phyloP scores from a whole-genome alignment of 768 basidiomycete species.

The Suillus discolor region DNA sequence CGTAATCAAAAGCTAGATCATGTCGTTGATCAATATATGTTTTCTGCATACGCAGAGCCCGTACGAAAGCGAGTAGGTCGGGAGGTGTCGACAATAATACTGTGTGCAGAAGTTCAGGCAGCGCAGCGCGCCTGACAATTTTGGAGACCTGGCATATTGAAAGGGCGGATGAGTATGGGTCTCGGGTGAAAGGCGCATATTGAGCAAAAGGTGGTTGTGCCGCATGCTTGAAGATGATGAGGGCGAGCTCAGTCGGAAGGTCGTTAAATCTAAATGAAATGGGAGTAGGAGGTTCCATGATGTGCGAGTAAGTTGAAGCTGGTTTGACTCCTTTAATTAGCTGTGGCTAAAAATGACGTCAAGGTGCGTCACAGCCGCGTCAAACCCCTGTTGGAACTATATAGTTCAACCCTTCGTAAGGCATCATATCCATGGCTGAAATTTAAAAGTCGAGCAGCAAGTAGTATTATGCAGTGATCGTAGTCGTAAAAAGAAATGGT shows the following conservation, averaged over 20 bases:
- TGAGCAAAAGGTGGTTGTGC: constrained; percentile 23
- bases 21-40: constrained; percentile 12
- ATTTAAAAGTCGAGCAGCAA: not conserved
- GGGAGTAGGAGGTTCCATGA: constrained; percentile 1
- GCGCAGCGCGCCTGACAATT: constrained; percentile 32
- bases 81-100: not conserved
- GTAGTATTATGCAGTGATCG: not conserved
- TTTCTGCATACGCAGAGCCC: constrained; percentile 32
- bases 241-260: constrained; percentile 38
- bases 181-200: not conserved
- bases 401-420: not conserved
- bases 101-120: constrained; percentile 34
- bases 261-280: constrained; percentile 20
- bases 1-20: constrained; percentile 37
- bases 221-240: constrained; percentile 37
- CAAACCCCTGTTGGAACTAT: no score
- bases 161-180: constrained; percentile 27
- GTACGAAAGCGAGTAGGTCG: constrained; percentile 26
- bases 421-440: not conserved
- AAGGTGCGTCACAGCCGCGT: no score
- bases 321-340: not conserved
- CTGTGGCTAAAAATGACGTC: no score
- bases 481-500: not conserved
- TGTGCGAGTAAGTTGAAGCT: not conserved
- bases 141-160: constrained; percentile 38